phyloP scores from a whole-genome alignment of 2,329 filamentous ascomycete species.

The Beauveria asiatica region DNA sequence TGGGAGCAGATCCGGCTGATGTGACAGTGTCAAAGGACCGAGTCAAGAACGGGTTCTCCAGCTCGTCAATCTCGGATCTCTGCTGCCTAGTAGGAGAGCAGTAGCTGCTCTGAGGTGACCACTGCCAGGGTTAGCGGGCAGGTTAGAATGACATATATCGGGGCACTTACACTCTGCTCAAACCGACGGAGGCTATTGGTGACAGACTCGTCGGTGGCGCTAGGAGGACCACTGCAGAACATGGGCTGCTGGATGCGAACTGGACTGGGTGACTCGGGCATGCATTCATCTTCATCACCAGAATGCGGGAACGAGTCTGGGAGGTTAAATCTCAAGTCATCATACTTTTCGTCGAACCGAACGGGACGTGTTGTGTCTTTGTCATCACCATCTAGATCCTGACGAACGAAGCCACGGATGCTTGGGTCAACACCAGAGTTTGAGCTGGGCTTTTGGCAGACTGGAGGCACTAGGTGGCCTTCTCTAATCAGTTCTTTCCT shows the following conservation, averaged over 20 bases:
- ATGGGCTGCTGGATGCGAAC: background rate
- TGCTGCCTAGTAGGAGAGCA: background rate
- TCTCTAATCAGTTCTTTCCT: slow-evolving; percentile 27
- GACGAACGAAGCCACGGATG: slow-evolving; percentile 27
- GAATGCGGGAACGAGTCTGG: slow-evolving; percentile 16
- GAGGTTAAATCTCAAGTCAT: slow-evolving; percentile 25
- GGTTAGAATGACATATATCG: too few relatives aligned
- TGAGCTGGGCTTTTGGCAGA: slow-evolving; percentile 19
- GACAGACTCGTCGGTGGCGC: slow-evolving; percentile 3
- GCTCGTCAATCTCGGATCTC: slow-evolving; percentile 1
- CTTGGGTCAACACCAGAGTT: slow-evolving; percentile 15
- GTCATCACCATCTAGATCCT: slow-evolving; percentile 18
- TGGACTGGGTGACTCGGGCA: slow-evolving; percentile 1
- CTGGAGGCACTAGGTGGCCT: slow-evolving; percentile 34
- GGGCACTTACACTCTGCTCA: slow-evolving; percentile 4
- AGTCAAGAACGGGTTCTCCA: slow-evolving; percentile 5
- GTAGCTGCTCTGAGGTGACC: slow-evolving; percentile 7
- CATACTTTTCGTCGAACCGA: slow-evolving; percentile 23
- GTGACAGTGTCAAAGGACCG: slow-evolving; percentile 5
- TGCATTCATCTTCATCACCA: background rate
- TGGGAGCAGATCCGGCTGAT: background rate
- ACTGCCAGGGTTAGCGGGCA: background rate
- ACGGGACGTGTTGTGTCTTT: slow-evolving; percentile 22
- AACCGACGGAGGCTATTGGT: background rate
- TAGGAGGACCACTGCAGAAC: background rate